A percentile compares a stretch with the other conserved stretches of the same genome.
phyloP scores from a whole-genome alignment of 2,329 filamentous ascomycete species.

The Whalleya microplaca region DNA sequence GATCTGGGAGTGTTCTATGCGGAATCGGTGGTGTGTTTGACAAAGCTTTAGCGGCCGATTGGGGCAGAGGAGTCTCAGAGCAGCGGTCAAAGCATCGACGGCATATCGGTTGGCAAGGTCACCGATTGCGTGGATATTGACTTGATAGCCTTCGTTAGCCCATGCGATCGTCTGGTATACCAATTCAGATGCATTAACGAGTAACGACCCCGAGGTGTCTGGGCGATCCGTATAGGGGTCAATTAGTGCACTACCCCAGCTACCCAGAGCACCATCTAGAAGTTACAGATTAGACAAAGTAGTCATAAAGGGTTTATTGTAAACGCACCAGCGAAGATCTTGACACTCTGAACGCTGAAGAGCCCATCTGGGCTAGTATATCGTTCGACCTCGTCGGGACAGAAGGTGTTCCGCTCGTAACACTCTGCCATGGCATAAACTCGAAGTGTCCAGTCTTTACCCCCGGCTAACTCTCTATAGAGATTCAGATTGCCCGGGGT shows the following conservation, averaged over 20 bases:
- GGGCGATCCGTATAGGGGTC: constrained; percentile 69
- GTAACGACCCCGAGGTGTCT: constrained; percentile 64
- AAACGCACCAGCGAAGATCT: constrained; percentile 66
- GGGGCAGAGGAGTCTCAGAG: constrained; percentile 58
- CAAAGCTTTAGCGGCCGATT: constrained; percentile 48
- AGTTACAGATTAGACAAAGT: constrained; percentile 25
- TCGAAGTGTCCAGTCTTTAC: constrained; percentile 61
- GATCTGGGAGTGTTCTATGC: constrained; percentile 74
- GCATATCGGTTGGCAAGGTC: constrained; percentile 69
- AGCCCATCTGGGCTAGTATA: constrained; percentile 50
- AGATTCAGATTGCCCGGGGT: constrained; percentile 57
- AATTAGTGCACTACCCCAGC: constrained; percentile 74
- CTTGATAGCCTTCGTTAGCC: constrained; percentile 65
- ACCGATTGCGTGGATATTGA: constrained; percentile 75
- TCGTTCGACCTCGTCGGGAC: constrained; percentile 53
- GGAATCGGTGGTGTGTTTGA: constrained; percentile 61
- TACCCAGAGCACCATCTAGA: constrained; percentile 69
- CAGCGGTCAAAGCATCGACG: constrained; percentile 63
- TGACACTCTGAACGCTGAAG: constrained; percentile 65
- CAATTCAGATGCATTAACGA: constrained; percentile 66
- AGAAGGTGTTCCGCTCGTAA: constrained; percentile 65
- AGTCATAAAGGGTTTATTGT: neutral
- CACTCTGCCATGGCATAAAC: constrained; percentile 74
- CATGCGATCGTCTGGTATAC: constrained; percentile 58
- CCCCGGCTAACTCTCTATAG: constrained; percentile 54